A percentile compares a stretch with the other conserved stretches of the same genome.
These are phyloP conservation scores for Chlamydomonas asymmetrica DNA, from an alignment of 139 green algal species.

Conservation along the genomic window DNA sequence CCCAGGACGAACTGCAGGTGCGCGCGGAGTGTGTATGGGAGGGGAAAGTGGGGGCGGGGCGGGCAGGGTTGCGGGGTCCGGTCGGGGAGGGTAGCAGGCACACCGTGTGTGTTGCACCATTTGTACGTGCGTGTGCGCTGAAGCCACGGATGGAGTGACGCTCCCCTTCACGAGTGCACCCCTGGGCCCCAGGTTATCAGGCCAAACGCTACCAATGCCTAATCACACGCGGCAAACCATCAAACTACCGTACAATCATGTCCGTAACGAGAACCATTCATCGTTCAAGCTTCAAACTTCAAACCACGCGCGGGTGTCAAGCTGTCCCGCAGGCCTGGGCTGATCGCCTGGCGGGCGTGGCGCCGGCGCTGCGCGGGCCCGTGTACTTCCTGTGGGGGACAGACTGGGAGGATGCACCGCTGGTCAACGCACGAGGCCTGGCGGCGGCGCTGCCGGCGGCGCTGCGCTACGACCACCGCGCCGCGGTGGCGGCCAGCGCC, in stretches of 20 bases:
- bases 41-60: too few species aligned
- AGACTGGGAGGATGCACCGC: constrained; percentile 38
- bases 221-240: neutral
- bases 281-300: neutral
- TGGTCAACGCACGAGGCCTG: constrained; percentile 27
- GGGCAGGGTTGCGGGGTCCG: too few species aligned
- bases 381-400: constrained; percentile 50
- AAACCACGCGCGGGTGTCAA: neutral
- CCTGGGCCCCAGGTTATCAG: neutral
- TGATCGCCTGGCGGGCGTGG: constrained; percentile 14
- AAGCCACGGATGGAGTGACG: neutral
- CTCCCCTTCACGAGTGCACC: neutral
- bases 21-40: too few species aligned
- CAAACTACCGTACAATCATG: neutral
- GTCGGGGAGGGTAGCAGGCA: too few species aligned
- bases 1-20: constrained; percentile 31
- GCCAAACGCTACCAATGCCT: neutral
- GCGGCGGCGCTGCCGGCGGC: neutral
- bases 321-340: constrained; percentile 24
- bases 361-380: constrained; percentile 19
- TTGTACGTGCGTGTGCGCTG: neutral
- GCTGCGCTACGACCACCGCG: constrained; percentile 8
- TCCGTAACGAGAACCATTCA: neutral
- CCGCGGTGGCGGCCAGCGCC: neutral
- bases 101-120: neutral